A percentile compares a stretch with the other conserved stretches of the same genome.
These are phyloP conservation scores for Lotus japonicus DNA, from an alignment of 306 rosid genomes.

Conservation along the genomic window DNA sequence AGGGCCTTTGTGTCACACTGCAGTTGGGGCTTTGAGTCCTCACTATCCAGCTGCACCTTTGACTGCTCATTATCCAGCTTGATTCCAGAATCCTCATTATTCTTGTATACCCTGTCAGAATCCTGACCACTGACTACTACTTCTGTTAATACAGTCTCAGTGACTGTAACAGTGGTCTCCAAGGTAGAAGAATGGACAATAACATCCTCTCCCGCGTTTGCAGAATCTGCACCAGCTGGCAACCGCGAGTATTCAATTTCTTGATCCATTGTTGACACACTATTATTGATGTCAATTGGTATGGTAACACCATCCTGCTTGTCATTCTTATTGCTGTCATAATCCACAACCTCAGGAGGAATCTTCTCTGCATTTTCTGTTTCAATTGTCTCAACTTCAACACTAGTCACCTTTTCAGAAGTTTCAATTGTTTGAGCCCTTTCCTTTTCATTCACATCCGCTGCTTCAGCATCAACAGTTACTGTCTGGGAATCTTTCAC, in stretches of 20 bases:
- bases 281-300: constrained; percentile 31
- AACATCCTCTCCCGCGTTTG: constrained; percentile 29
- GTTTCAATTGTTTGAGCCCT: neutral
- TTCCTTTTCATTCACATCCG: neutral
- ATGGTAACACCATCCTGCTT: constrained; percentile 16
- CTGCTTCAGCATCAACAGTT: constrained; percentile 16
- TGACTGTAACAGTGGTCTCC: constrained; percentile 30
- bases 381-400: constrained; percentile 7
- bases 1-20: constrained; percentile 53
- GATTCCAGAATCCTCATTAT: constrained; percentile 30
- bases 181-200: constrained; percentile 21
- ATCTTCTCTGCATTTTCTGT: constrained; percentile 7
- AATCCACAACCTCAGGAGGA: constrained; percentile 15
- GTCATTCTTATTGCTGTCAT: constrained; percentile 20
- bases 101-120: constrained; percentile 31
- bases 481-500: constrained; percentile 12
- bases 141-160: constrained; percentile 40
- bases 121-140: constrained; percentile 30
- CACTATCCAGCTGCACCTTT: constrained; percentile 43
- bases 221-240: constrained; percentile 29
- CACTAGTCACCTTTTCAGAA: constrained; percentile 14
- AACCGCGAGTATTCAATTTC: constrained; percentile 32
- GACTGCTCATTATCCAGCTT: constrained; percentile 38
- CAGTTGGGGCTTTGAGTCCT: constrained; percentile 38
- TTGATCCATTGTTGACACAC: constrained; percentile 24